Conservation (phyloP, 805 yeast species). For the Naumovozyma castellii region DNA sequence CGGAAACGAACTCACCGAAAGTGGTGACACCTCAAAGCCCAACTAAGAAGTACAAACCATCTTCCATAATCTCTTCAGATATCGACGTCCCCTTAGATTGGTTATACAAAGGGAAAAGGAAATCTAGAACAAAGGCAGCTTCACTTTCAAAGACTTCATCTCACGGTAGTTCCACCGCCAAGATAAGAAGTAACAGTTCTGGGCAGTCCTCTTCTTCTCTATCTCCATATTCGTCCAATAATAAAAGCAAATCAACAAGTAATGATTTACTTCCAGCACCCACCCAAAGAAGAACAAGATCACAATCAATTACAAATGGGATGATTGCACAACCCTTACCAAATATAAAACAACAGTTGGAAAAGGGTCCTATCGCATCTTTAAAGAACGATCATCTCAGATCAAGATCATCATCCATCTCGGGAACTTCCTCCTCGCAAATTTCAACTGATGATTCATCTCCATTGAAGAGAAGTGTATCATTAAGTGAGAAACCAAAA, state of each 20-base stretch:
- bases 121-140: constrained; percentile 2
- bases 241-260: background rate
- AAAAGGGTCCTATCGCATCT: no score
- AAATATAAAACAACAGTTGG: no score
- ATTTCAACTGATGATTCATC: background rate
- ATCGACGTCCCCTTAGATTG: constrained; percentile 69
- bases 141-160: no score
- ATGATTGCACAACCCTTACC: background rate
- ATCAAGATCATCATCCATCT: constrained; percentile 9
- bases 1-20: no score
- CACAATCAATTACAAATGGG: background rate
- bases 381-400: background rate
- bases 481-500: constrained; percentile 20
- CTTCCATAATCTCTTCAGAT: no score
- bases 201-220: background rate
- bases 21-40: no score
- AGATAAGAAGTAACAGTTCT: background rate
- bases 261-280: background rate
- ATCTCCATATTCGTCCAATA: background rate
- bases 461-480: constrained; percentile 9
- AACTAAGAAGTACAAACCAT: no score
- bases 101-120: constrained; percentile 69
- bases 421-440: background rate
- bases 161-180: background rate
- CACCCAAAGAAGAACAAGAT: no score